Base-by-base conservation (phyloP, 176 grass and related monocot species). In the Microstegium vimineum region DNA sequence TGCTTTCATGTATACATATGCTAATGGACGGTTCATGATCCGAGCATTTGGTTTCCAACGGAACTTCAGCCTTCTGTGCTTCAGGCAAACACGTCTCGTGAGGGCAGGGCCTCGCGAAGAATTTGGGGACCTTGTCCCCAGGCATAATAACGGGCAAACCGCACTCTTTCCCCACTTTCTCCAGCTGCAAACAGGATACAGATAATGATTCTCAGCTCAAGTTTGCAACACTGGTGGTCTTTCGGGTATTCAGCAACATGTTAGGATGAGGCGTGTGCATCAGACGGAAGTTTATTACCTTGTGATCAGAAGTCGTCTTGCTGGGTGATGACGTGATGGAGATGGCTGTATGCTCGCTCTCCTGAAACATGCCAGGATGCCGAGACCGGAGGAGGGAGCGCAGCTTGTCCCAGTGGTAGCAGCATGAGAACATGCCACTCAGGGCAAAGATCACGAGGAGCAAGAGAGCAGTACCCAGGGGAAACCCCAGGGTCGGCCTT, bases 361-460 rank as follows among this genome's bases (percentile, higher is more conserved):
- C 83, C 34, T 83, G 38, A 3, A 87, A 51, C 60, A 85, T 71
- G 7, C 4, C 61, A 34, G 74, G 86, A 32, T 74, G 87, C 45
- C 32, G 62, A 76, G 83, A 88, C 49, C 74, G 66, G 57, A 89
- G 70, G 65, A 97, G 72, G 80, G 91, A 69, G 0, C 90, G 90
- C 57, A 97, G 86, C 86, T 89, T 97, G 83, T 97, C 95, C 95
- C 95, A 97, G 86, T 97, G 95, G 70, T 97, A 97, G 71, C 95
- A 97, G 11, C 95, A 91, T 0, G 95, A 94, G 88, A 97, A 89
- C 81, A 94, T 76, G 62, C 92, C 90, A 25, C 95, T 97, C 71
- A 97, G 95, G 59, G 90, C 92, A 76, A 97, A 97, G 75, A 94
- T 97, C 78, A 94, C 92, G 34, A 94, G 62, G 35, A 97, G 86